phyloP scores from a whole-genome alignment of 2,329 filamentous ascomycete genomes.

The Exutisphaerella laricina region DNA sequence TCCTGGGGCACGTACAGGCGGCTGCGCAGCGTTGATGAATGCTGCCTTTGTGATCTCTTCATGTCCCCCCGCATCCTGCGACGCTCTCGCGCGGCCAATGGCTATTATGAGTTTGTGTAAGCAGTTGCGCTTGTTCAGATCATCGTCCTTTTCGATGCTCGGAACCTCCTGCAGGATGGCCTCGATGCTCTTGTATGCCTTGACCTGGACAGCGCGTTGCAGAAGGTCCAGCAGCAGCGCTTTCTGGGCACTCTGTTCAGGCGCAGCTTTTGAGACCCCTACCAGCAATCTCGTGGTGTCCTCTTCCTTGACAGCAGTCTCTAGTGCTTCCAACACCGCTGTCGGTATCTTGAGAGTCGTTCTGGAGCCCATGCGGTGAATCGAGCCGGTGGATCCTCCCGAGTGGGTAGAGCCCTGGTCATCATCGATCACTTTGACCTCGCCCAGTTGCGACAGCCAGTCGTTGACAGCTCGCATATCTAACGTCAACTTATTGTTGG shows the following conservation, averaged over 20 bases:
- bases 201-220: constrained; percentile 67
- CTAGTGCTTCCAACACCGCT: constrained; percentile 63
- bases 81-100: constrained; percentile 69
- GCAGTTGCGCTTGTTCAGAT: constrained; percentile 91
- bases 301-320: constrained; percentile 66
- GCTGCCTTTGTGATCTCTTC: constrained; percentile 51
- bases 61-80: constrained; percentile 35
- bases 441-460: constrained; percentile 78
- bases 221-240: constrained; percentile 72
- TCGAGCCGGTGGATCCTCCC: constrained; percentile 49
- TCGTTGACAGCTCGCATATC: constrained; percentile 72
- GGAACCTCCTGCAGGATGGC: constrained; percentile 63
- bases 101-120: constrained; percentile 89
- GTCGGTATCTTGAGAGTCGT: constrained; percentile 67
- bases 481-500: constrained; percentile 56
- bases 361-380: constrained; percentile 71
- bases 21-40: constrained; percentile 74
- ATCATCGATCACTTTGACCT: constrained; percentile 72
- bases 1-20: constrained; percentile 58
- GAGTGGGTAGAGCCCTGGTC: constrained; percentile 60
- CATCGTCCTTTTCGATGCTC: constrained; percentile 76
- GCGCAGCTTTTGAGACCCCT: constrained; percentile 30
- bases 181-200: constrained; percentile 64
- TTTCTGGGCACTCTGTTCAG: constrained; percentile 50
- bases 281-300: constrained; percentile 53